Conservation (phyloP, 2,329 filamentous ascomycete genomes). For the Colletotrichum eleusines region DNA sequence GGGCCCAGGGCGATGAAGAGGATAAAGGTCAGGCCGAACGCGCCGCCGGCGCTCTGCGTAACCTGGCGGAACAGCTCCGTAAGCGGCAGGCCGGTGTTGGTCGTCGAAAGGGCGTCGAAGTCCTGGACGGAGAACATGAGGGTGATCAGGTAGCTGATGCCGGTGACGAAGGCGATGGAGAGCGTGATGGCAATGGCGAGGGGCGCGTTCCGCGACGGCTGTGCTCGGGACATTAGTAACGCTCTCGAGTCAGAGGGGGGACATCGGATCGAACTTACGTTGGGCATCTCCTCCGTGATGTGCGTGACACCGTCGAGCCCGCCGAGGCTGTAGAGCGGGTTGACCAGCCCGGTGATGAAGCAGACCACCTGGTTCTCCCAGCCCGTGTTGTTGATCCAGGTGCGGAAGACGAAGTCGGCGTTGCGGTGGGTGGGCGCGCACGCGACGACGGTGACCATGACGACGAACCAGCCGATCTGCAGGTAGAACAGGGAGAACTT, state of each 20-base stretch:
- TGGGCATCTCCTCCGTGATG: conserved; percentile 65
- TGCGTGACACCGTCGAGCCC: conserved; percentile 62
- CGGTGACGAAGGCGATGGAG: conserved; percentile 62
- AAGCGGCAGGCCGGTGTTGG: conserved; percentile 57
- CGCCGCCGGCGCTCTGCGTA: conserved; percentile 54
- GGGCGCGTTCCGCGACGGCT: conserved; percentile 54
- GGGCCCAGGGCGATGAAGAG: conserved; percentile 58
- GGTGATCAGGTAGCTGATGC: conserved; percentile 61
- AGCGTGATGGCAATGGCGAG: conserved; percentile 58
- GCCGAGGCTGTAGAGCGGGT: conserved; percentile 60
- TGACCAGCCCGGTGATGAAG: conserved; percentile 64
- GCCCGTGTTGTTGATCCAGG: conserved; percentile 65
- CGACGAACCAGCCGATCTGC: conserved; percentile 60
- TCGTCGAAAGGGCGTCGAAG: conserved; percentile 56
- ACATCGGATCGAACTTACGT: conserved; percentile 50
- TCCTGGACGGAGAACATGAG: conserved; percentile 66
- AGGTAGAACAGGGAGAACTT: conserved; percentile 60
- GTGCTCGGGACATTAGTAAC: not conserved
- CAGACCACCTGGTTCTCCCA: conserved; percentile 63
- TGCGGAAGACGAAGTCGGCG: conserved; percentile 63
- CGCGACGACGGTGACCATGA: conserved; percentile 61
- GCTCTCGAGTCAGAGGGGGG: not conserved
- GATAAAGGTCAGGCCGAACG: conserved; percentile 56
- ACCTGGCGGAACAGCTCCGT: conserved; percentile 61
- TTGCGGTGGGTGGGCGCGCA: conserved; percentile 59